phyloP scores from a whole-genome alignment of 768 basidiomycete genomes.

The Sporobolomyces roseus region DNA sequence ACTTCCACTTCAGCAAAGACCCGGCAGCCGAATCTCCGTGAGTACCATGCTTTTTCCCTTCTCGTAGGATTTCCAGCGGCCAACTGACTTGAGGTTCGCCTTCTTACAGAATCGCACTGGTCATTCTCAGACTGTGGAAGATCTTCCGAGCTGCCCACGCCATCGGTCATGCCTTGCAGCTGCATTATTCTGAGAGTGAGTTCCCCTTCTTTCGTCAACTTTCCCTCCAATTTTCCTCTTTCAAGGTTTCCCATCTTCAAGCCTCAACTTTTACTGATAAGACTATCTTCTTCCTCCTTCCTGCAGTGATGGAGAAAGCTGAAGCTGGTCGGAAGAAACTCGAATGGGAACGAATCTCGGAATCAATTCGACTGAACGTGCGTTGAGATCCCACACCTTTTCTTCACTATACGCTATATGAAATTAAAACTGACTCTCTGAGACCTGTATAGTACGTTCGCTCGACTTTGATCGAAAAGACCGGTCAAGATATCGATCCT shows the following conservation, averaged over 20 bases:
- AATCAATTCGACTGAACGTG: slow-evolving; percentile 20
- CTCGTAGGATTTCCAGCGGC: not conserved
- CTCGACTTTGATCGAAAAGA: slow-evolving; percentile 14
- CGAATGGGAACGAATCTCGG: slow-evolving; percentile 24
- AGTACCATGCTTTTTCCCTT: not conserved
- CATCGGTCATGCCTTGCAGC: slow-evolving; percentile 30
- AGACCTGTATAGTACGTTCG: slow-evolving; percentile 15
- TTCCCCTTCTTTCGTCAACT: not conserved
- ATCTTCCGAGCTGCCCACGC: slow-evolving; percentile 39
- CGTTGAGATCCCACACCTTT: not conserved
- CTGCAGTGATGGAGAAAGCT: slow-evolving; percentile 28
- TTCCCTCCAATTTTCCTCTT: not conserved
- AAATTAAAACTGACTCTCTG: no score
- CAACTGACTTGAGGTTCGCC: not conserved
- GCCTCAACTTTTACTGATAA: not conserved
- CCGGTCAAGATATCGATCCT: slow-evolving; percentile 20
- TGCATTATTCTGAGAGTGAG: slow-evolving; percentile 27
- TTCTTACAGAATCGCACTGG: slow-evolving; percentile 29
- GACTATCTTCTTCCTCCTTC: not conserved
- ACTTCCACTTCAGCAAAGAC: slow-evolving; percentile 34
- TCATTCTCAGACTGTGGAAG: slow-evolving; percentile 38
- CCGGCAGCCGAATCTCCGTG: slow-evolving; percentile 29
- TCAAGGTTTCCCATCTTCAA: not conserved
- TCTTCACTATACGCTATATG: not conserved
- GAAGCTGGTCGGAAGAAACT: slow-evolving; percentile 19